These are phyloP conservation scores for Eragrostis nindensis DNA, from an alignment of 176 grass and related monocot genomes.

Conservation along the genomic window DNA sequence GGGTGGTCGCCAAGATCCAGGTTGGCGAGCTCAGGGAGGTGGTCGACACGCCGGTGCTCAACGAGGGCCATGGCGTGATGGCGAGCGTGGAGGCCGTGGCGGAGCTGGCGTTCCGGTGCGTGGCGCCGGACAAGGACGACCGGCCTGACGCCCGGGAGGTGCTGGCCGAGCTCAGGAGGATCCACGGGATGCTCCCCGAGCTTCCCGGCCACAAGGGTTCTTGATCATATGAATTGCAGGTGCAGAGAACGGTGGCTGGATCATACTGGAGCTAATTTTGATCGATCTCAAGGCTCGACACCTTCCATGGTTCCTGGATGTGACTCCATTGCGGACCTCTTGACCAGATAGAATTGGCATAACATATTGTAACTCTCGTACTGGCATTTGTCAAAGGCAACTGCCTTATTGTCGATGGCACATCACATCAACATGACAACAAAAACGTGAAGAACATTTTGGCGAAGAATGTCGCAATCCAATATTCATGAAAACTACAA, in stretches of 20 bases:
- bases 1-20: conserved; percentile 93
- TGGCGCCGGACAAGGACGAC: conserved; percentile 93
- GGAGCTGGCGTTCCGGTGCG: conserved; percentile 91
- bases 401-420: not conserved
- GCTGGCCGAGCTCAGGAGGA: conserved; percentile 72
- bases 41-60: conserved; percentile 71
- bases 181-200: conserved; percentile 60
- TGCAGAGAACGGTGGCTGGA: not conserved
- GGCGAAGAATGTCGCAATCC: not conserved
- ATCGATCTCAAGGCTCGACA: not conserved
- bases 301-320: not conserved
- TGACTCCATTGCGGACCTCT: not conserved
- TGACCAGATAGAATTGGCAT: not conserved
- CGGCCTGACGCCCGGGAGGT: conserved; percentile 75
- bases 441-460: not conserved
- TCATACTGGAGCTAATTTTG: not conserved
- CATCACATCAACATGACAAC: not conserved
- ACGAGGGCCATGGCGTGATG: conserved; percentile 53
- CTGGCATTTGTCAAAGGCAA: conserved; percentile 31
- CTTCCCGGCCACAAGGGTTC: conserved; percentile 28
- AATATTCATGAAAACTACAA: not conserved
- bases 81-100: conserved; percentile 68
- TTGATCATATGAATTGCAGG: conserved; percentile 6
- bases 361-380: not conserved
- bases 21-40: conserved; percentile 81